A percentile compares a stretch with the other conserved stretches of the same genome.
Evolutionary conservation across 257 asterid genomes (phyloP).

Genomic region (Solanum corneliomulleri): DNA sequence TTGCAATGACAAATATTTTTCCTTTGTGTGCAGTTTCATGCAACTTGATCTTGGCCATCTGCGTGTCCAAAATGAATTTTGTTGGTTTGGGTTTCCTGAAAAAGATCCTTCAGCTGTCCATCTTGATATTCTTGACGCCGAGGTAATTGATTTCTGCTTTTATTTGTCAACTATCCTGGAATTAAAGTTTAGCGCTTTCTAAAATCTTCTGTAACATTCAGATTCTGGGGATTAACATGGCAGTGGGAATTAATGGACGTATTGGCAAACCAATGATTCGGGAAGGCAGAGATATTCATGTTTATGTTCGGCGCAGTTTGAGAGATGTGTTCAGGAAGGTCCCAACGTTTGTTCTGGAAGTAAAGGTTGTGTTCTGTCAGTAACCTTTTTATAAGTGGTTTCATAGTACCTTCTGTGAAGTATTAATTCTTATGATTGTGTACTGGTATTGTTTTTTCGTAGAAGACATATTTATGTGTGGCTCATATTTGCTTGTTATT

Average conservation of each 20-base stretch:
- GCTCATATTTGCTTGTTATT: background rate
- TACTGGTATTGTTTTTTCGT: background rate
- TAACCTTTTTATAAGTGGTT: background rate
- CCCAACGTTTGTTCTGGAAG: slow-evolving; percentile 80
- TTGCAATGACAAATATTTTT: background rate
- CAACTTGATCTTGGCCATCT: slow-evolving; percentile 98
- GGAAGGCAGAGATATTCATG: slow-evolving; percentile 84
- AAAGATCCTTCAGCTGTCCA: slow-evolving; percentile 91
- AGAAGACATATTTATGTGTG: background rate
- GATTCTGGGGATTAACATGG: slow-evolving; percentile 90
- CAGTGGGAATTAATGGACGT: slow-evolving; percentile 75
- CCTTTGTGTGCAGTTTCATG: slow-evolving; percentile 61
- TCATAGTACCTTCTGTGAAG: slow-evolving; percentile 2
- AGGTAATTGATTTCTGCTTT: slow-evolving; percentile 35
- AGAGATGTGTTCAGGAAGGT: slow-evolving; percentile 93
- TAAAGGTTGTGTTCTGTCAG: slow-evolving; percentile 42
- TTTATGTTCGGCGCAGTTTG: slow-evolving; percentile 85
- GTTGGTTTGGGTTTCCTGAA: slow-evolving; percentile 87
- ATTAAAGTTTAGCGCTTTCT: background rate
- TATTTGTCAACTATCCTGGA: background rate
- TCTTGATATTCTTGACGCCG: slow-evolving; percentile 93
- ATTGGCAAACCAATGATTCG: slow-evolving; percentile 85
- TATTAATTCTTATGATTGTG: background rate
- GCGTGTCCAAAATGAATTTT: slow-evolving; percentile 61
- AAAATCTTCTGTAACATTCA: slow-evolving; percentile 22